phyloP scores from a whole-genome alignment of 2,329 filamentous ascomycete species.

The Beauveria rudraprayagi region DNA sequence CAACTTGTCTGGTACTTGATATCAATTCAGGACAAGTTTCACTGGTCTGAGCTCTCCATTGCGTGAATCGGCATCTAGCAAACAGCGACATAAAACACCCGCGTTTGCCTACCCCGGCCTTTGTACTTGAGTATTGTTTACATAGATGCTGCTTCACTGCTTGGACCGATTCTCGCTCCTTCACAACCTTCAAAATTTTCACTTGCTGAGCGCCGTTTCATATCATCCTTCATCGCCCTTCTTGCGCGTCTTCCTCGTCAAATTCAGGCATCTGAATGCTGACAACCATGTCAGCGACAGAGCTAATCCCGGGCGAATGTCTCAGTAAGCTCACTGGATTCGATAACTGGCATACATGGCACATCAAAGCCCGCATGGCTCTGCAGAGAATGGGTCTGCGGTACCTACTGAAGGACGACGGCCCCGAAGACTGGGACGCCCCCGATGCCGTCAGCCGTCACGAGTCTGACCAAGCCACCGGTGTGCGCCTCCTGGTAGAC shows the following conservation, averaged over 20 bases:
- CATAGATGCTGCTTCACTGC: background rate
- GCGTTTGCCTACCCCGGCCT: background rate
- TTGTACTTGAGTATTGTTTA: background rate
- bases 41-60: too few relatives aligned
- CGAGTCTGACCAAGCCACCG: background rate
- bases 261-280: background rate
- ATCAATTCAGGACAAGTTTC: too few relatives aligned
- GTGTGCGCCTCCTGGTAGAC: background rate
- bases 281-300: background rate
- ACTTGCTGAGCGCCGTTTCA: too few relatives aligned
- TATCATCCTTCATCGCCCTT: too few relatives aligned
- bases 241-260: background rate
- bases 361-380: background rate
- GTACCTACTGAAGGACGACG: background rate
- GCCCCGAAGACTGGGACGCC: background rate
- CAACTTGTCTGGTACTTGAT: too few relatives aligned
- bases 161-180: background rate
- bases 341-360: constrained; percentile 5
- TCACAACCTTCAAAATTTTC: background rate
- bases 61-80: background rate
- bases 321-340: background rate
- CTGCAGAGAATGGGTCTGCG: background rate
- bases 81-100: background rate
- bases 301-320: background rate
- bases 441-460: background rate